A percentile compares a stretch with the other conserved stretches of the same genome.
Evolutionary conservation across 148 eudicot species (phyloP).

Genomic region (Arbutus unedo): DNA sequence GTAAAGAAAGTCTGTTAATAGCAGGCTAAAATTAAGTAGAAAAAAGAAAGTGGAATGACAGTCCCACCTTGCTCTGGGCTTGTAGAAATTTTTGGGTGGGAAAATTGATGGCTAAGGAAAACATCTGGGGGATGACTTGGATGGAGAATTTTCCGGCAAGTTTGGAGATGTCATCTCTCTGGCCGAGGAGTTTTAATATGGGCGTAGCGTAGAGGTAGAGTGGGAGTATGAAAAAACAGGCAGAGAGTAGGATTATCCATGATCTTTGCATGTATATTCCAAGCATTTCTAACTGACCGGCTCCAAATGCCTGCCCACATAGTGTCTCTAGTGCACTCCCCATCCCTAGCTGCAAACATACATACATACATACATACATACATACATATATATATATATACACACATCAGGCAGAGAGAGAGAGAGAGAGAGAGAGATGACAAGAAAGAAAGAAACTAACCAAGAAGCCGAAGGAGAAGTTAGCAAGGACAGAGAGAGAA

Average conservation of each 20-base stretch:
- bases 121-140: conserved; percentile 83
- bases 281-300: conserved; percentile 78
- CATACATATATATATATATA: background rate
- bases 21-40: background rate
- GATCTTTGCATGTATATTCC: conserved; percentile 96
- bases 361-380: background rate
- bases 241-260: conserved; percentile 61
- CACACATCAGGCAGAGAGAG: too few relatives aligned
- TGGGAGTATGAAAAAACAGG: conserved; percentile 60
- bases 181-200: conserved; percentile 67
- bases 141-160: conserved; percentile 69
- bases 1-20: background rate
- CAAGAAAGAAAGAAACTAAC: conserved; percentile 34
- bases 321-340: conserved; percentile 92
- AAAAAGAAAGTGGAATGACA: background rate
- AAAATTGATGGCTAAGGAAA: conserved; percentile 81
- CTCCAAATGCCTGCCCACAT: conserved; percentile 95
- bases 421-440: background rate
- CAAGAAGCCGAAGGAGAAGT: conserved; percentile 88
- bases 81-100: conserved; percentile 89
- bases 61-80: conserved; percentile 56
- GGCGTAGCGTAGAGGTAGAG: conserved; percentile 67
- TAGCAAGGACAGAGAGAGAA: conserved; percentile 79
- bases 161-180: conserved; percentile 63
- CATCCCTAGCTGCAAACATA: conserved; percentile 72